Base-by-base conservation (phyloP, 345 rosid species). In the Ricinus communis region DNA sequence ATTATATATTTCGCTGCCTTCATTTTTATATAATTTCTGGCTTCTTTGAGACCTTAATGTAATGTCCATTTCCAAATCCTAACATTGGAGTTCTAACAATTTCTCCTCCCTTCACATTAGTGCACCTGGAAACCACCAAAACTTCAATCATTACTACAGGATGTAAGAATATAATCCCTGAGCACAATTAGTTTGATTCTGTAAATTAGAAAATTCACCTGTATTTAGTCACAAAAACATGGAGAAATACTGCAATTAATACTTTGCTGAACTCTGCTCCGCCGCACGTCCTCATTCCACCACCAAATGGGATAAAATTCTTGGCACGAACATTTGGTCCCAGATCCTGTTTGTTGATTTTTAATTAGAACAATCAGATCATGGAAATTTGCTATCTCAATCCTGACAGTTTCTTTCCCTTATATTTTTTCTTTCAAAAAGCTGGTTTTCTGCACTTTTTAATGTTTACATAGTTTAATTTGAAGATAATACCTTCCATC, bases 261-360 rank as follows among this genome's bases (percentile, higher is more conserved):
- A 36, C 76, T 25, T 38, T 68, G 43, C 80, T 77, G 76, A 71
- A 72, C 49, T 72, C 76, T 18, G 69, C 70, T 62, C 80, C 80
- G 0, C 73, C 69, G 55, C 76, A 77, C 25, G 50, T 49, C 11
- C 80, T 72, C 72, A 62, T 55, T 62, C 80, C 80, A 2, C 76
- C 76, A 5, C 76, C 80, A 27, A 77, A 62, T 4, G 76, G 66
- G 16, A 72, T 62, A 55, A 68, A 77, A 62, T 68, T 36, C 57
- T 49, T 73, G 2, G 54, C 47, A 9, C 68, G 58, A 16, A 53
- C 24, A 56, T 50, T 77, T 46, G 70, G 47, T 19, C 62, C 81
- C 60, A 68, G 24, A 43, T 56, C 57, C 71, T 77, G 70, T 2
- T 53, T 6, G 6, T 33, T 43, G 1, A 16, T 25, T 8, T 8